Base-by-base conservation (phyloP, 1,139 yeast species). In the Candida sojae region DNA sequence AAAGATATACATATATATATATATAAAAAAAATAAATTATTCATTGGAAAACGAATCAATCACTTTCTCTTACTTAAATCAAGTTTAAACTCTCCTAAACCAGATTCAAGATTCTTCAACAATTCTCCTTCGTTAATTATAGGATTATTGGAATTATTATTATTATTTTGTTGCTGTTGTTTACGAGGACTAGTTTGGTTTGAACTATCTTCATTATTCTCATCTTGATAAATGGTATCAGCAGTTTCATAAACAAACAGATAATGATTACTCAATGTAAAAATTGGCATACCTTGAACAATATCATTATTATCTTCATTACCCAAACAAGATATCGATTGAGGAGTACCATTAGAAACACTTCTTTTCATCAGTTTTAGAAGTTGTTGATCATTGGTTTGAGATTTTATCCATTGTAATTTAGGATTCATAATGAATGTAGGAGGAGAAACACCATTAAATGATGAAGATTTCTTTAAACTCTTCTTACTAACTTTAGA, bases 81-180 rank as follows among this genome's bases (percentile, higher is more conserved):
- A 25, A 73, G 57, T 57, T 71, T 74, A 53, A 73, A 73, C 53
- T 68, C 70, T 35, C 64, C 61, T 56, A 72, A 64, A 5, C 77
- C 76, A 13, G 72, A 63, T 52, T 70, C 64, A 71, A 71, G 68
- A 52, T 60, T 66, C 54, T 68, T 64, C 44, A 63, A 52, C 4
- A 57, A 54, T 9, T 41, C 58, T 21, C n/a, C 31, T 11, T 41
- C 44, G 10, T 23, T 38, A 7, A 29, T 3, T 9, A 26, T n/a
- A 28, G 21, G 8, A 35, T 28, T 38, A 10, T 23, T 55, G 9
- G 63, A 2, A 61, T 38, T 58, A 53, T 28, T 35, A 30, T 35
- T 37, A 29, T 17, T 36, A 10, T 33, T 13, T 25, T 45, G 48
- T 37, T 37, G 41, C 5, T 33, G 32, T 23, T 40, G 47, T 30